Evolutionary conservation across 148 eudicot genomes (phyloP), one percentile per base, ranked within the genome.

Genomic region (Rhododendron henanense): DNA sequence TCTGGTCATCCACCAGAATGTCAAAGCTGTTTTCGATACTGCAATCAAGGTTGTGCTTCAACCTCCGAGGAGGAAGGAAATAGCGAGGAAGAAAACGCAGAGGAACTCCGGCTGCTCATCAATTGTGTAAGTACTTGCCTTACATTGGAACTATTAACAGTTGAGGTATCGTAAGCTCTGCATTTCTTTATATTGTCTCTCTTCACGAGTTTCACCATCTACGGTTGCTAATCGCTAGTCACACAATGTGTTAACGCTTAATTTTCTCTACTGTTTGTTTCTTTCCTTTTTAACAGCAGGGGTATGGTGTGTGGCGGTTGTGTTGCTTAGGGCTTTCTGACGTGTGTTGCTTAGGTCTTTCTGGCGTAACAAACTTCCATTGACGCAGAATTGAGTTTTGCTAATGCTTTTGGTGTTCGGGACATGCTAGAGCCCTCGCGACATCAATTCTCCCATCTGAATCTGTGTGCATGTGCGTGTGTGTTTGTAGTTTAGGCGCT

Each of bases 21-120:
- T 97, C 84, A 97, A 97, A 90, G 95, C 93, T 83, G 92, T 94
- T 83, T 94, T 94, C 35, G 96, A 96, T 89, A 93, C 95, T 65
- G 97, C 98, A 33, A 96, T 96, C 79, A 96, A 96, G 90, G 99
- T 91, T 85, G 99, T 95, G 86, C 95, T 97, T 89, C 98, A 97
- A 90, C 99, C 99, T 88, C 95, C 98, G 16, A 93, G 98, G 90
- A 90, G 95, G 87, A 94, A 93, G 90, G 96, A 95, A 90, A 83
- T 90, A 79, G 86, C 90, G 18, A 91, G 91, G 89, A 93, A 91
- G 91, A 93, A 84, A 83, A 90, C 88, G 44, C 95, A 80, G 63
- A 89, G 92, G 75, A 93, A 88, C 90, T 89, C 94, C 48, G 94
- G 94, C 67, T 92, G 96, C 92, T 96, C 99, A 5, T 96, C 99